Base-by-base conservation (phyloP, 495 filamentous ascomycete species). In the Neurospora terricola region DNA sequence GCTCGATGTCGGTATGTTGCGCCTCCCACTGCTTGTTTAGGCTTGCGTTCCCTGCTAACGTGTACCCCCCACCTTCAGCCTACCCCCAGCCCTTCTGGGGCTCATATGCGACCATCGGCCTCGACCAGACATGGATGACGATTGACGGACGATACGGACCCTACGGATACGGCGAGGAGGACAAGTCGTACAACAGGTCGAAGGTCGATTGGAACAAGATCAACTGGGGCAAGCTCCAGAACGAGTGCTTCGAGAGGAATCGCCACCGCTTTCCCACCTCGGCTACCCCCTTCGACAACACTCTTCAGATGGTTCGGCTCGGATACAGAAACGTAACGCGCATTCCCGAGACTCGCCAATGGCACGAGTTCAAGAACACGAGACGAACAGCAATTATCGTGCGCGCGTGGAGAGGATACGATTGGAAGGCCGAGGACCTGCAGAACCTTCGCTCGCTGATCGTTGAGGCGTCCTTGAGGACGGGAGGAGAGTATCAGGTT, bases 191-290 rank as follows among this genome's bases (percentile, higher is more conserved):
- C 76, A 75, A 73, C 27, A 70, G 80, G 5, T 21, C 71, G 12
- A 89, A 93, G 70, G 88, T 96, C 37, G 91, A 97, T 73, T 97
- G 90, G 81, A 85, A 89, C 69, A 83, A 84, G 12, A 84, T 96
- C 45, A 86, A 88, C 70, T 97, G 94, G 94, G 90, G 86, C 69
- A 85, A 87, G 59, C 91, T 88, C n/a, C 93, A 96, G 77, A 85
- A 89, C 71, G 84, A 86, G 21, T 97, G 94, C 78, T 81, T 87
- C 39, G 81, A 86, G 54, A 87, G 87, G 37, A 97, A 97, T 79
- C 77, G 79, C 16, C 84, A 88, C 76, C 90, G 94, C 59, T 94
- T 88, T 69, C 80, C 78, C 23, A 23, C 73, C 7, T 42, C 71
- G 14, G 75, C 71, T 3, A 36, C 74, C 2, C 45, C 48, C 2